These are phyloP conservation scores for Dendrobium nobile DNA, from an alignment of 106 monocot species.

Conservation along the genomic window DNA sequence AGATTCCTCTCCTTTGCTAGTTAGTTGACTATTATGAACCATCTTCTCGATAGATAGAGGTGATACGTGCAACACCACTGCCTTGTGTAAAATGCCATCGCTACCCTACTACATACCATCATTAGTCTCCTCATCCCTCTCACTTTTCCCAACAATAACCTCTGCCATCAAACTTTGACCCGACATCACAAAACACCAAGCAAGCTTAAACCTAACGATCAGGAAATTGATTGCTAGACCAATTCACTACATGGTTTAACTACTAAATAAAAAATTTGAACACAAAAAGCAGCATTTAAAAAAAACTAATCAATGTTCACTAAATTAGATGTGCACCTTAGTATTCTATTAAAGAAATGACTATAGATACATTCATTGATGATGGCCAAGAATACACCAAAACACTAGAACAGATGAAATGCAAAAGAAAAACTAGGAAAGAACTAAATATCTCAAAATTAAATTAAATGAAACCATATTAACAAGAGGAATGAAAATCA, in stretches of 20 bases:
- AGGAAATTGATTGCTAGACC: background rate
- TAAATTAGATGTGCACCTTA: background rate
- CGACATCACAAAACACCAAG: no score
- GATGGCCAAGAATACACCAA: background rate
- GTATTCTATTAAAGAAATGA: background rate
- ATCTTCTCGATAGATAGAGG: background rate
- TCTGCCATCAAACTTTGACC: no score
- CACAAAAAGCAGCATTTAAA: background rate
- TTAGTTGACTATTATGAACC: background rate
- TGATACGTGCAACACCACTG: background rate
- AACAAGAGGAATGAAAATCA: conserved; percentile 5
- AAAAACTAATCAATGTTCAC: background rate
- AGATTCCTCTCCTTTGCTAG: background rate
- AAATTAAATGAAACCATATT: background rate
- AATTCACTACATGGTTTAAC: background rate
- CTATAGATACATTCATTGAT: background rate
- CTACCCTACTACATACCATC: no score
- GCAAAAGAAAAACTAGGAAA: background rate
- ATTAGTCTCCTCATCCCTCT: no score
- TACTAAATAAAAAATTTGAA: background rate
- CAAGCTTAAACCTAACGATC: no score
- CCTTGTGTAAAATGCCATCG: background rate
- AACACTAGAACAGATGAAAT: background rate
- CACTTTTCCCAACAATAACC: no score
- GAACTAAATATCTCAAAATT: background rate